Conservation (phyloP, 148 eudicot genomes). For the Fagopyrum homotropicum region DNA sequence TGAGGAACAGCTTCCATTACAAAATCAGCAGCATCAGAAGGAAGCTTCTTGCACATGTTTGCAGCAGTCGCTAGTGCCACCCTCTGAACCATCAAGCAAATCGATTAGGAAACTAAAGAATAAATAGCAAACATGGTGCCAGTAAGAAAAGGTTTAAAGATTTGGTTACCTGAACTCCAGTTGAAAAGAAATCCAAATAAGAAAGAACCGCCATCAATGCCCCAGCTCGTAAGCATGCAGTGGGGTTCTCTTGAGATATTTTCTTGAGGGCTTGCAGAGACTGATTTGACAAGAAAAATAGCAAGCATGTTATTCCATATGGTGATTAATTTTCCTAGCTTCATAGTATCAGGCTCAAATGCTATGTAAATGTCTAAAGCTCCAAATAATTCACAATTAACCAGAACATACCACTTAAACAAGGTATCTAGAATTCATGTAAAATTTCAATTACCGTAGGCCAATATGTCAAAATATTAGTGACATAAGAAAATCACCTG, state of each 20-base stretch:
- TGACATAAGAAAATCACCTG: constrained; percentile 44
- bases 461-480: not conserved
- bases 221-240: constrained; percentile 95
- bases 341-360: not conserved
- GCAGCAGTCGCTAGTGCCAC: constrained; percentile 97
- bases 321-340: not conserved
- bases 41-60: constrained; percentile 97
- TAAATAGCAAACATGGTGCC: not conserved
- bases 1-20: constrained; percentile 99
- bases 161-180: constrained; percentile 82
- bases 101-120: not conserved
- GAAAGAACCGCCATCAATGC: constrained; percentile 98
- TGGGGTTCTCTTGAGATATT: constrained; percentile 95
- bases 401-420: not conserved
- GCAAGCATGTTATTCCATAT: not conserved
- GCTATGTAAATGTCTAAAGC: not conserved
- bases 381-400: not conserved
- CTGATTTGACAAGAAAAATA: constrained; percentile 30
- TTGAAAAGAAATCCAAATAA: constrained; percentile 96
- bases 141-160: constrained; percentile 1
- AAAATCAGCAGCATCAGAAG: constrained; percentile 97
- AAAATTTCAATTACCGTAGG: not conserved
- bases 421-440: not conserved
- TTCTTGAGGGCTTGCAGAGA: constrained; percentile 97
- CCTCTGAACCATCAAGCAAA: constrained; percentile 38